phyloP scores from a whole-genome alignment of 2,329 filamentous ascomycete genomes.

The Myrmaecium sp. region DNA sequence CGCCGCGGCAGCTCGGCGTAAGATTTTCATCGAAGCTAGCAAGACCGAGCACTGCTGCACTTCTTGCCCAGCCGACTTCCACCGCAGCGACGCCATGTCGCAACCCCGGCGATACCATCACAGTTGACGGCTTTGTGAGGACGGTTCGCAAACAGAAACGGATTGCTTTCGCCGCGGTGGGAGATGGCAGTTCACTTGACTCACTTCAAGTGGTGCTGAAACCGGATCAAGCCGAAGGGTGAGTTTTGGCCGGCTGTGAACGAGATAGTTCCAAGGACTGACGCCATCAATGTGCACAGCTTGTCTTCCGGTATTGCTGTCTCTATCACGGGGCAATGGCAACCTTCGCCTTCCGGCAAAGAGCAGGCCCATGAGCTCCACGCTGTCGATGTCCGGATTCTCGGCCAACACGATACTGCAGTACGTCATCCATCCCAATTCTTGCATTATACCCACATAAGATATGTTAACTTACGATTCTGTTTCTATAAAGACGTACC shows the following conservation, averaged over 20 bases:
- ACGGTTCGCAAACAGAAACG: slow-evolving; percentile 77
- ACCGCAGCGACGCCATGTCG: slow-evolving; percentile 30
- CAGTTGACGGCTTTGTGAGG: slow-evolving; percentile 61
- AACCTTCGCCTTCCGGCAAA: slow-evolving; percentile 45
- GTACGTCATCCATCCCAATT: slow-evolving; percentile 34
- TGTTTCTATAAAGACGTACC: slow-evolving; percentile 48
- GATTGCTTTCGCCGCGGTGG: slow-evolving; percentile 66
- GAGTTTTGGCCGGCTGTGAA: slow-evolving; percentile 20
- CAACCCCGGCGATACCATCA: slow-evolving; percentile 10
- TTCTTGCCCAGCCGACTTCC: slow-evolving; percentile 36
- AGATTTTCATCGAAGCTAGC: too few relatives aligned
- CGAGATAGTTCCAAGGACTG: not conserved
- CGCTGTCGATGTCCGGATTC: slow-evolving; percentile 48
- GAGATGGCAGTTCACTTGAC: slow-evolving; percentile 69
- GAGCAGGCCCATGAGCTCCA: slow-evolving; percentile 68
- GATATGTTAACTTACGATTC: slow-evolving; percentile 8
- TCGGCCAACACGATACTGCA: slow-evolving; percentile 64
- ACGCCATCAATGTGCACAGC: slow-evolving; percentile 31
- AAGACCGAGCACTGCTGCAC: too few relatives aligned
- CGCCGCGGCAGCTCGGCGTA: too few relatives aligned
- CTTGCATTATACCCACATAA: slow-evolving; percentile 1
- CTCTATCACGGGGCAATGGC: slow-evolving; percentile 61
- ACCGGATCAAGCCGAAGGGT: slow-evolving; percentile 57
- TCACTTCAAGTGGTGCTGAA: slow-evolving; percentile 68
- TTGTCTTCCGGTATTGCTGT: slow-evolving; percentile 71